A percentile compares a stretch with the other conserved stretches of the same genome.
phyloP scores from a whole-genome alignment of 371 early-diverging fungal species.

The Fennellomyces sp. region DNA sequence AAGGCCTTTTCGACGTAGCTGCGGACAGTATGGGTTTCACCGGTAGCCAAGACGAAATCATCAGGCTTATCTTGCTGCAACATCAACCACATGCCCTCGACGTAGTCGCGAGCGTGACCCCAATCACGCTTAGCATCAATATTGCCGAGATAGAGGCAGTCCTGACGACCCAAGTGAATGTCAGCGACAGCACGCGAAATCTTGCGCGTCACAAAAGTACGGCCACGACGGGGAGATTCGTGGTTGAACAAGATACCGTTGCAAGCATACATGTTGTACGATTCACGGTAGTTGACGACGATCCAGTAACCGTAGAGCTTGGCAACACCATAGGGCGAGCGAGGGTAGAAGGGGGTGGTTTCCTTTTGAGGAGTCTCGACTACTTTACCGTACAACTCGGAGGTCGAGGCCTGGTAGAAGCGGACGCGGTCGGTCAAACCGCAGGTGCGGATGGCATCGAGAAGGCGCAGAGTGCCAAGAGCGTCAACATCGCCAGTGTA shows the following conservation, averaged over 20 bases:
- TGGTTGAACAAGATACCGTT: conserved; percentile 90
- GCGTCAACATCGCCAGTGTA: conserved; percentile 90
- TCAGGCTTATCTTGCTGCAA: conserved; percentile 80
- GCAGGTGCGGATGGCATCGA: conserved; percentile 83
- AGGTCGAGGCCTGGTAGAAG: conserved; percentile 88
- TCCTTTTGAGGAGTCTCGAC: conserved; percentile 83
- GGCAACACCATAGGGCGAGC: conserved; percentile 87
- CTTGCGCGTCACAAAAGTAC: conserved; percentile 86
- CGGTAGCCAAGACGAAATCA: conserved; percentile 86
- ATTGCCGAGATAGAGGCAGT: conserved; percentile 81
- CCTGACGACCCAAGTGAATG: conserved; percentile 72
- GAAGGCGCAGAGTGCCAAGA: conserved; percentile 78
- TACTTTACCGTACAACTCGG: conserved; percentile 84
- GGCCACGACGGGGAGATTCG: conserved; percentile 84
- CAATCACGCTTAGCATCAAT: conserved; percentile 88
- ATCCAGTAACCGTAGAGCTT: conserved; percentile 88
- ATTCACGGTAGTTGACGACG: conserved; percentile 83
- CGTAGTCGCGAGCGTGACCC: conserved; percentile 89
- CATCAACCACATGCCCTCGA: conserved; percentile 91
- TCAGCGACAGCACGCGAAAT: conserved; percentile 83
- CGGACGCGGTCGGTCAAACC: conserved; percentile 71
- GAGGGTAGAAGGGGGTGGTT: conserved; percentile 87
- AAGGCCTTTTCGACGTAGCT: conserved; percentile 85
- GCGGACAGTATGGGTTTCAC: conserved; percentile 85
- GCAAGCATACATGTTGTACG: conserved; percentile 82